Percentiles rank a stretch among this genome's conserved stretches.
Evolutionary conservation across 306 rosid genomes (phyloP).

Genomic region (Vigna reflexopilosa): DNA sequence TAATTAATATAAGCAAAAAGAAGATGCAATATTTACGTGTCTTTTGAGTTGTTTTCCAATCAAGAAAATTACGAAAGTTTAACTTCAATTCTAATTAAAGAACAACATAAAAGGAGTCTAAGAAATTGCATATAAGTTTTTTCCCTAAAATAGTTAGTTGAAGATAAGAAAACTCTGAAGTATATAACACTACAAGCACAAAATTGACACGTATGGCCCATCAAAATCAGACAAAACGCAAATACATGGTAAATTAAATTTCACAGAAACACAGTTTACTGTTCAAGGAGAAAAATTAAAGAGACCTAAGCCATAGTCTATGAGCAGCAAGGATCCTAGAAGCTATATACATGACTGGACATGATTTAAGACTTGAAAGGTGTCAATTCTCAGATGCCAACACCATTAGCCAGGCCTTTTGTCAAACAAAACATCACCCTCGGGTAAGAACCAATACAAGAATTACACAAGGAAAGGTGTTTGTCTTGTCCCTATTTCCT

Average conservation of each 20-base stretch:
- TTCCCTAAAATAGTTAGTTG: background rate
- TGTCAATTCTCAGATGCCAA: slow-evolving; percentile 24
- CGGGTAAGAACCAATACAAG: slow-evolving; percentile 1
- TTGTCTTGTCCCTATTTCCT: slow-evolving; percentile 24
- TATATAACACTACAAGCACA: slow-evolving; percentile 2
- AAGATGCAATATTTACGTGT: background rate
- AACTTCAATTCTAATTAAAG: background rate
- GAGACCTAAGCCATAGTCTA: slow-evolving; percentile 4
- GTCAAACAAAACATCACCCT: slow-evolving; percentile 34
- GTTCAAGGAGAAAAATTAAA: background rate
- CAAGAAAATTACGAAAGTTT: background rate
- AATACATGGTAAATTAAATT: background rate
- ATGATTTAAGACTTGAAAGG: background rate
- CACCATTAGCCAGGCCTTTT: slow-evolving; percentile 15
- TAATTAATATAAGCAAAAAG: background rate
- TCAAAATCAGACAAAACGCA: slow-evolving; percentile 21
- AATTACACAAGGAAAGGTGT: slow-evolving; percentile 18
- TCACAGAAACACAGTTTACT: background rate
- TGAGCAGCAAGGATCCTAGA: slow-evolving; percentile 27
- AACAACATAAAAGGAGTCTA: background rate
- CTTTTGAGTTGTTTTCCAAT: background rate
- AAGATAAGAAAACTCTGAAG: slow-evolving; percentile 5
- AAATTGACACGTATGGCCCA: slow-evolving; percentile 11
- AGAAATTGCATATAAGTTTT: too few relatives aligned
- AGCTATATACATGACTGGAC: slow-evolving; percentile 15